Conservation (phyloP, 1,139 yeast genomes). For the Yamadazyma sp. region DNA sequence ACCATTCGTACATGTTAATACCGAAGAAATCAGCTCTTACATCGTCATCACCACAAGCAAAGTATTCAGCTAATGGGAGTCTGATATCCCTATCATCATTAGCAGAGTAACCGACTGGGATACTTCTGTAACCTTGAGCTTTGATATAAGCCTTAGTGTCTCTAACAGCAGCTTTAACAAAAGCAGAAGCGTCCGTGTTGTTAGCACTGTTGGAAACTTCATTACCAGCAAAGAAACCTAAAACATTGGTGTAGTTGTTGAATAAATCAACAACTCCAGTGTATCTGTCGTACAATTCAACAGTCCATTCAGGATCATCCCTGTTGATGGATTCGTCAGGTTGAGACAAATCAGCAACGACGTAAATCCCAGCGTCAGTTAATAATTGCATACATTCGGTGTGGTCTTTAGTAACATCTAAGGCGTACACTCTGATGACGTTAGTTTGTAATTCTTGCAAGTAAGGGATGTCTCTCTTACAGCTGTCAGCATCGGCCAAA, state of each 20-base stretch:
- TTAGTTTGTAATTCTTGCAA: constrained; percentile 79
- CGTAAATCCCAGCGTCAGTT: constrained; percentile 85
- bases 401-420: constrained; percentile 74
- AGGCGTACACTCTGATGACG: constrained; percentile 69
- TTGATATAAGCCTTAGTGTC: constrained; percentile 84
- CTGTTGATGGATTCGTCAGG: constrained; percentile 78
- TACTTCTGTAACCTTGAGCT: constrained; percentile 63
- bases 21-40: constrained; percentile 87
- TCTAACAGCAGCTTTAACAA: constrained; percentile 87
- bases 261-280: constrained; percentile 83
- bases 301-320: constrained; percentile 71
- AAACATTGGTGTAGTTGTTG: constrained; percentile 74
- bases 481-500: constrained; percentile 65
- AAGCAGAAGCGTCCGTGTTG: constrained; percentile 70
- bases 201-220: constrained; percentile 63
- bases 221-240: constrained; percentile 94
- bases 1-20: constrained; percentile 90
- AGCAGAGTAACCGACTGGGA: constrained; percentile 93
- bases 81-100: constrained; percentile 79
- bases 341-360: constrained; percentile 83
- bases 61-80: constrained; percentile 74
- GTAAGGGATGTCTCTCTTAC: constrained; percentile 78
- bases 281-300: constrained; percentile 67
- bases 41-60: constrained; percentile 70
- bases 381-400: constrained; percentile 85